These are phyloP conservation scores for Fusarium sp. DNA, from an alignment of 2,329 filamentous ascomycete species.

Conservation along the genomic window DNA sequence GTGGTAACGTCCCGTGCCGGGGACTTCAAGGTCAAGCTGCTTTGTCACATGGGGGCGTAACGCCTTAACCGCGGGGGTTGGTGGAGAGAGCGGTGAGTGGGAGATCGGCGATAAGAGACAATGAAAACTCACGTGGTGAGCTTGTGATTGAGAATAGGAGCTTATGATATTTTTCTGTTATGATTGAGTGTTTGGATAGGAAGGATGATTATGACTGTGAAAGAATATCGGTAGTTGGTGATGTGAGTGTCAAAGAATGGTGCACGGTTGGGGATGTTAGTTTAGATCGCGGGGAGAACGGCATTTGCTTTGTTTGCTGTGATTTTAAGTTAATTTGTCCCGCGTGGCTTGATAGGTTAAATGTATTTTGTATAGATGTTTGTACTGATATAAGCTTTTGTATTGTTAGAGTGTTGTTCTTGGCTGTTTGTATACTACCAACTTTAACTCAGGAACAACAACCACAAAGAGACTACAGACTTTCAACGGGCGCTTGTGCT, in stretches of 20 bases:
- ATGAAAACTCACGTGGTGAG: background rate
- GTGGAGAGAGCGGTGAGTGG: constrained; percentile 22
- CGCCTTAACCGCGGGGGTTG: constrained; percentile 20
- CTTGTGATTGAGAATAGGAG: constrained; percentile 5
- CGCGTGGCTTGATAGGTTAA: background rate
- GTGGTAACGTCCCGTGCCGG: constrained; percentile 34
- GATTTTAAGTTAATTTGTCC: constrained; percentile 4
- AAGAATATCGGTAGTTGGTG: background rate
- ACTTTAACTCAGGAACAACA: background rate
- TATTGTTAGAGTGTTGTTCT: background rate
- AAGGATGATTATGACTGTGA: background rate
- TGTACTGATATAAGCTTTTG: background rate
- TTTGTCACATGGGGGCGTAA: constrained; percentile 28
- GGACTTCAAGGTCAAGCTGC: constrained; percentile 4
- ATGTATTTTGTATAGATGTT: background rate
- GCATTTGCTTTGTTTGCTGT: background rate
- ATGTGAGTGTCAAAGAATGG: background rate
- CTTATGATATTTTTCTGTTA: background rate
- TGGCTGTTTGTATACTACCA: background rate
- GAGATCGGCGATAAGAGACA: constrained; percentile 25
- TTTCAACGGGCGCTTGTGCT: background rate
- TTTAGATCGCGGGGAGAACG: background rate
- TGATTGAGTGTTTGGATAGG: constrained; percentile 9
- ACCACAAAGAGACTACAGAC: background rate
- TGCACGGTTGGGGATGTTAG: constrained; percentile 8